Percentiles rank a stretch among this genome's conserved stretches.
phyloP scores from a whole-genome alignment of 2,329 filamentous ascomycete species.

The Setomelanomma holmii region DNA sequence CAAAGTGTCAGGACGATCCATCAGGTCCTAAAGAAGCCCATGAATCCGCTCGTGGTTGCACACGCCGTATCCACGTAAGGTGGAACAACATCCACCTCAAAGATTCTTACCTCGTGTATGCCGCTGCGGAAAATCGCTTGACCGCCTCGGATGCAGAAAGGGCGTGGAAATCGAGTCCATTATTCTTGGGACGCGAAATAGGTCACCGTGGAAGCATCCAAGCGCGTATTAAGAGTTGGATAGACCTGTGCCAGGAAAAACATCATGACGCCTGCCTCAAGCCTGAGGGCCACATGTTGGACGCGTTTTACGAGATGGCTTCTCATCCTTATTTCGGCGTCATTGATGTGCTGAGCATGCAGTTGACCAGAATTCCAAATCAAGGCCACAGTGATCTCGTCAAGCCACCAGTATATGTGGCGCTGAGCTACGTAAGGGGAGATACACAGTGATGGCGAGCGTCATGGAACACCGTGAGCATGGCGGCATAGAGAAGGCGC shows the following conservation, averaged over 20 bases:
- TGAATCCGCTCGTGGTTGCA: neutral
- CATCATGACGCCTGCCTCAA: neutral
- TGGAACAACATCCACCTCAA: neutral
- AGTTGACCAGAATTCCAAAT: neutral
- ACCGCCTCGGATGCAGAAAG: neutral
- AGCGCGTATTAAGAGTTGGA: neutral
- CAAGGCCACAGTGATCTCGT: neutral
- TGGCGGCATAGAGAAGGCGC: neutral
- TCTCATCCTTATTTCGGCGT: neutral
- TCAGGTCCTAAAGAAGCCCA: neutral
- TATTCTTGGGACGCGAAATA: neutral
- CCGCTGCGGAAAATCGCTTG: neutral
- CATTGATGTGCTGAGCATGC: neutral
- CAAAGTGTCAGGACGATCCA: neutral
- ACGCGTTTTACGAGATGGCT: neutral
- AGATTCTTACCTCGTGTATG: neutral
- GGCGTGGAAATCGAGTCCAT: neutral
- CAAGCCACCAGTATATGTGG: neutral
- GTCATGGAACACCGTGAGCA: neutral
- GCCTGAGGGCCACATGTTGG: neutral
- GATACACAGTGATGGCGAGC: neutral
- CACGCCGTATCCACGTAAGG: neutral
- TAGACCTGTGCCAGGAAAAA: neutral
- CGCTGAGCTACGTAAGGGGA: neutral
- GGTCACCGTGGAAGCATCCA: neutral